Conservation (phyloP, 257 asterid genomes). For the Lantana camara region DNA sequence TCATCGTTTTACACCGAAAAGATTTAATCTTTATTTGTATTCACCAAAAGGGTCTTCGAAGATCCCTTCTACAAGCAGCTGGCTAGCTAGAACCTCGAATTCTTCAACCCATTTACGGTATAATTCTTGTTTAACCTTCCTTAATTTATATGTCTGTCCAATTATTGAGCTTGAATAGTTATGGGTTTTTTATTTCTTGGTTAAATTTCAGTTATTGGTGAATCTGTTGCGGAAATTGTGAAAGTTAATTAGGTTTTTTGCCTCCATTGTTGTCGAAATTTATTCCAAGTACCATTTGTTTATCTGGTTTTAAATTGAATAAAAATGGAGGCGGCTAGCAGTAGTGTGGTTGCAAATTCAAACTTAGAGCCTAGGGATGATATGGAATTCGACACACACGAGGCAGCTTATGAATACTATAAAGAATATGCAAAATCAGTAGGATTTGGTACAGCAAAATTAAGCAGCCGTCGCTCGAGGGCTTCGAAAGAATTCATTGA, state of each 20-base stretch:
- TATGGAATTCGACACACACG: constrained; percentile 86
- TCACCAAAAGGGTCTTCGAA: constrained; percentile 11
- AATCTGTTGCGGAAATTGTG: constrained; percentile 18
- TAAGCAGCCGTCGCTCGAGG: constrained; percentile 93
- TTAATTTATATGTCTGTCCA: background rate
- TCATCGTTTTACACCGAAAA: constrained; percentile 24
- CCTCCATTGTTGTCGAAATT: constrained; percentile 9
- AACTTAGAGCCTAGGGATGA: constrained; percentile 58
- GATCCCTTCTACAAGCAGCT: constrained; percentile 21
- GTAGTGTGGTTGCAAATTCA: constrained; percentile 36
- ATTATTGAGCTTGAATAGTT: constrained; percentile 6
- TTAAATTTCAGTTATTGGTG: constrained; percentile 25
- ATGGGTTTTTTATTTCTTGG: constrained; percentile 12
- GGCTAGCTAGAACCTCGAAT: constrained; percentile 9
- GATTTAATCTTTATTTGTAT: background rate
- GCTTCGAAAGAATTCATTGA: constrained; percentile 91
- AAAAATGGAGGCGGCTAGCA: constrained; percentile 58
- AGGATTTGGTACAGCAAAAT: constrained; percentile 92
- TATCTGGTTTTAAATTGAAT: background rate
- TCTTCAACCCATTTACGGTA: constrained; percentile 32
- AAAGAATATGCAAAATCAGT: constrained; percentile 84
- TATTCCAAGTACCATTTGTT: background rate
- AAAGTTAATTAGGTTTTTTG: constrained; percentile 6
- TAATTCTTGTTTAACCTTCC: background rate
- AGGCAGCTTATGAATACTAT: constrained; percentile 76